phyloP scores from a whole-genome alignment of 1,284 basidiomycete species.

The Megacollybia platyphylla region DNA sequence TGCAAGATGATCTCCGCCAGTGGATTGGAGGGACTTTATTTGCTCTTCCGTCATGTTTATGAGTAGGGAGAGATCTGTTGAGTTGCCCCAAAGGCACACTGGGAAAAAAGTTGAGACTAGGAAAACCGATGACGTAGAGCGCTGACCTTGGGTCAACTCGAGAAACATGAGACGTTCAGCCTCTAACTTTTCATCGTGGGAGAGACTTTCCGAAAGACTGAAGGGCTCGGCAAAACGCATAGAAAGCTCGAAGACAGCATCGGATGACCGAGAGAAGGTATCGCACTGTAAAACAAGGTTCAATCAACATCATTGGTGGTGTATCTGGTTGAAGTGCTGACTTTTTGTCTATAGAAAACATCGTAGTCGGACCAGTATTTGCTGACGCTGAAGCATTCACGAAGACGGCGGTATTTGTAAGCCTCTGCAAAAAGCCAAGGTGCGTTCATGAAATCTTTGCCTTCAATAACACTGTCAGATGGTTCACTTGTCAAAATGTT shows the following conservation, averaged over 20 bases:
- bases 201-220: conserved; percentile 43
- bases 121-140: conserved; percentile 6
- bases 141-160: conserved; percentile 78
- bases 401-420: conserved; percentile 94
- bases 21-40: conserved; percentile 95
- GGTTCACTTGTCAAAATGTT: background rate
- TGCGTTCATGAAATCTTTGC: conserved; percentile 94
- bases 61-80: conserved; percentile 90
- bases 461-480: conserved; percentile 18
- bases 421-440: conserved; percentile 96
- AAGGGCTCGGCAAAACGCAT: conserved; percentile 86
- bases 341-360: conserved; percentile 87
- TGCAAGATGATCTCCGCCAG: conserved; percentile 89
- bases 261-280: conserved; percentile 86
- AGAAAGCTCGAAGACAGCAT: conserved; percentile 93
- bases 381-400: conserved; percentile 91
- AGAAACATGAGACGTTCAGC: conserved; percentile 87
- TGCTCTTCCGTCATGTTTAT: conserved; percentile 99
- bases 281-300: conserved; percentile 50
- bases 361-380: conserved; percentile 88
- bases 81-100: conserved; percentile 94
- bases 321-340: conserved; percentile 12
- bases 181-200: conserved; percentile 51
- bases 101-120: conserved; percentile 1
- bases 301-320: background rate